These are phyloP conservation scores for Amniculicola lignicola DNA, from an alignment of 495 filamentous ascomycete species.

Conservation along the genomic window DNA sequence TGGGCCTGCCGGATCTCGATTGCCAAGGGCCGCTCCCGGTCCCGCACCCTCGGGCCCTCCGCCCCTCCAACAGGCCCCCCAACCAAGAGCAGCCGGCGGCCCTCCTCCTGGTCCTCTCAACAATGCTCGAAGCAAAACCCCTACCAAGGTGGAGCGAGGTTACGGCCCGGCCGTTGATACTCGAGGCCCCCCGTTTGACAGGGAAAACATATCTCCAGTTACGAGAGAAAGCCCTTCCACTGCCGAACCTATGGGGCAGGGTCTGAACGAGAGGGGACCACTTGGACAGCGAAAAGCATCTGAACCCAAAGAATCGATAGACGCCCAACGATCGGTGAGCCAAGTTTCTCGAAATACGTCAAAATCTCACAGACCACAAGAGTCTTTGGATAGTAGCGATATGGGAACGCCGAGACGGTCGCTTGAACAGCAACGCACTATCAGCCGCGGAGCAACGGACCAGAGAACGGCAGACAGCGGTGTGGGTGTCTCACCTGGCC, in stretches of 20 bases:
- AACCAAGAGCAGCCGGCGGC: slow-evolving; percentile 57
- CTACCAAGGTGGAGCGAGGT: slow-evolving; percentile 46
- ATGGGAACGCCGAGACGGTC: slow-evolving; percentile 30
- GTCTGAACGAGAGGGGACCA: slow-evolving; percentile 4
- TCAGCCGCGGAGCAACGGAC: slow-evolving; percentile 25
- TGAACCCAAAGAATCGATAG: slow-evolving; percentile 29
- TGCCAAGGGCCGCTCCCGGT: slow-evolving; percentile 64
- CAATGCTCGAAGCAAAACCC: slow-evolving; percentile 54
- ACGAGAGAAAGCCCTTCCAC: slow-evolving; percentile 45
- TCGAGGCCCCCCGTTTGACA: slow-evolving; percentile 47
- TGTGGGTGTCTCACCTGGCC: slow-evolving; percentile 39
- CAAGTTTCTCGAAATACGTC: slow-evolving; percentile 30
- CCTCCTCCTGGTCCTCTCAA: slow-evolving; percentile 1
- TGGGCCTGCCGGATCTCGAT: slow-evolving; percentile 50
- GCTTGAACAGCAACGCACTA: slow-evolving; percentile 28
- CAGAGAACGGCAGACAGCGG: slow-evolving; percentile 40
- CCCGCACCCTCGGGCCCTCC: slow-evolving; percentile 78
- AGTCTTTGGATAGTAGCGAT: slow-evolving; percentile 35
- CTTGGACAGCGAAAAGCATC: slow-evolving; percentile 23
- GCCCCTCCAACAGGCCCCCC: slow-evolving; percentile 80
- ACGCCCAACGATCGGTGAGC: slow-evolving; percentile 29
- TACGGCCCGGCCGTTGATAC: slow-evolving; percentile 54
- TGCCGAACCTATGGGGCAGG: slow-evolving; percentile 1
- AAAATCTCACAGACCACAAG: slow-evolving; percentile 31
- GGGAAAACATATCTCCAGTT: slow-evolving; percentile 49